Conservation (phyloP, 805 yeast species). For the Candida sphagnicola region DNA sequence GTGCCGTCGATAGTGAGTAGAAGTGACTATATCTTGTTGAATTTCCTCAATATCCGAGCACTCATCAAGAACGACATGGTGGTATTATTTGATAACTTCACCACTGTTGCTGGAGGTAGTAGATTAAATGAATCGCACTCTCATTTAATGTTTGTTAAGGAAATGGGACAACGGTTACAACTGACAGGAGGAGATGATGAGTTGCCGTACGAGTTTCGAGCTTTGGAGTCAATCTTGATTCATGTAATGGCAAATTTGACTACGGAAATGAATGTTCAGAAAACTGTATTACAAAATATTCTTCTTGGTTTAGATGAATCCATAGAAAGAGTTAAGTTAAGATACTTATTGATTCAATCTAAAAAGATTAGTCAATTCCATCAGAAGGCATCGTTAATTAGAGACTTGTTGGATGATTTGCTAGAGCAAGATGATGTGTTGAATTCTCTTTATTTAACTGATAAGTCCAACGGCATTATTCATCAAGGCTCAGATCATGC, state of each 20-base stretch:
- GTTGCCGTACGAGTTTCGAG: constrained; percentile 86
- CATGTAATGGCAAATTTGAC: constrained; percentile 74
- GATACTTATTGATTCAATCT: constrained; percentile 76
- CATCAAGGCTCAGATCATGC: constrained; percentile 64
- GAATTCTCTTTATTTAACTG: constrained; percentile 76
- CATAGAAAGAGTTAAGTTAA: constrained; percentile 73
- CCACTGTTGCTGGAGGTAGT: constrained; percentile 19
- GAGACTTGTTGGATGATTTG: constrained; percentile 81
- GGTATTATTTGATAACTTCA: constrained; percentile 39
- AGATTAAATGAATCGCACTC: constrained; percentile 45
- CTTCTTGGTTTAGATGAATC: constrained; percentile 75
- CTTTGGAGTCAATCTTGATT: constrained; percentile 81
- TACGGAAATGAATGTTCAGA: constrained; percentile 83
- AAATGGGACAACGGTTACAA: constrained; percentile 35
- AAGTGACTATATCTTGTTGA: constrained; percentile 43
- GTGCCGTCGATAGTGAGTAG: constrained; percentile 55
- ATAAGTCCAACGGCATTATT: constrained; percentile 40
- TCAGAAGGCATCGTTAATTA: constrained; percentile 75
- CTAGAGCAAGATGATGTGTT: constrained; percentile 86
- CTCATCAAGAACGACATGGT: constrained; percentile 50
- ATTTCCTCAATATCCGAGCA: constrained; percentile 48
- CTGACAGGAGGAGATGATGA: constrained; percentile 23
- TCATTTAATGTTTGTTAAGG: constrained; percentile 39
- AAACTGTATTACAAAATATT: constrained; percentile 69
- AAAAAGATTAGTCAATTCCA: constrained; percentile 80